phyloP scores from a whole-genome alignment of 2,329 filamentous ascomycete species.

The Ilyonectria destructans region DNA sequence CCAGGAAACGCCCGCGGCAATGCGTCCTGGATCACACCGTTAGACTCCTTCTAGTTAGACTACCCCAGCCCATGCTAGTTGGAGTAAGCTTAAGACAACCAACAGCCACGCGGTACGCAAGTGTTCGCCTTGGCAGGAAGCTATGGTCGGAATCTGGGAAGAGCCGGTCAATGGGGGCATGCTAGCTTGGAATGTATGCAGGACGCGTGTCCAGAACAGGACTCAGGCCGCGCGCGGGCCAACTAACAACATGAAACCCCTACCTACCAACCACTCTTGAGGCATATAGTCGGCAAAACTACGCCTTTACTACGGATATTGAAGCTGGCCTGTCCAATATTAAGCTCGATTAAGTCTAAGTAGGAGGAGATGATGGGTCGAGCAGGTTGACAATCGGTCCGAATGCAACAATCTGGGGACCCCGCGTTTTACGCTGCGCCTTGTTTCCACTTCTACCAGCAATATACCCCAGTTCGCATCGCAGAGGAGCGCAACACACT shows the following conservation, averaged over 20 bases:
- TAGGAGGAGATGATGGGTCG: not conserved
- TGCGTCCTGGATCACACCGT: no score
- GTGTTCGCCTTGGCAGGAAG: not conserved
- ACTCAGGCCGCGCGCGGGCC: no score
- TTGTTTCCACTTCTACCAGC: not conserved
- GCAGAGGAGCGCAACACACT: not conserved
- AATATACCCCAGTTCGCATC: not conserved
- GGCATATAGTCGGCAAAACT: not conserved
- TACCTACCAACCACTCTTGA: not conserved
- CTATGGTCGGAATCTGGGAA: not conserved
- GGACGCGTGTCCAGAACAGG: not conserved
- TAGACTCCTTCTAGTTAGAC: no score
- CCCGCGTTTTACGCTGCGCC: not conserved
- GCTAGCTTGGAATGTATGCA: not conserved
- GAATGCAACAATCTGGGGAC: not conserved
- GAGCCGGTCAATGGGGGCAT: not conserved
- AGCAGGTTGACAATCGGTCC: not conserved
- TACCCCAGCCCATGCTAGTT: no score
- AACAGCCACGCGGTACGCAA: no score
- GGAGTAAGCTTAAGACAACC: no score
- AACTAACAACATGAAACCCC: not conserved
- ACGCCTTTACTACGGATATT: not conserved
- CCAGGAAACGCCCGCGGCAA: no score
- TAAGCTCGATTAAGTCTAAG: not conserved
- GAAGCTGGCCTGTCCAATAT: not conserved